Evolutionary conservation across 352 stramenopile genomes (phyloP).

Genomic region (Phytophthora crassamura): DNA sequence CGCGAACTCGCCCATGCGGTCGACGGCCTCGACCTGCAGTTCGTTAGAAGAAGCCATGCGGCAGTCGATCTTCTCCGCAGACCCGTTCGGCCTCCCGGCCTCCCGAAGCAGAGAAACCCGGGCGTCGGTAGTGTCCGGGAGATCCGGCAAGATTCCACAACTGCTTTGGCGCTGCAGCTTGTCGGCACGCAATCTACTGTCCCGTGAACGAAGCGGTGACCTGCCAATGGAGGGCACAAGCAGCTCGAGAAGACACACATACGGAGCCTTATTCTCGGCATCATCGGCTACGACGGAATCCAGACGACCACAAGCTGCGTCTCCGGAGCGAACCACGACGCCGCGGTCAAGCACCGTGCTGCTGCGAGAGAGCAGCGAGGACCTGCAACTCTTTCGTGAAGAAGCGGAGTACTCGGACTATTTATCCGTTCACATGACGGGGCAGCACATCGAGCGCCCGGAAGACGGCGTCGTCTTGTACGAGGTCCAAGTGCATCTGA

Average conservation of each 20-base stretch:
- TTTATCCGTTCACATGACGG: conserved; percentile 52
- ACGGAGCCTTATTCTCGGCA: conserved; percentile 14
- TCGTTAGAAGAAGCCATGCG: conserved; percentile 38
- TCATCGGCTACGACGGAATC: conserved; percentile 9
- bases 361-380: conserved; percentile 41
- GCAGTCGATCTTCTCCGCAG: conserved; percentile 37
- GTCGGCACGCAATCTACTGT: conserved; percentile 32
- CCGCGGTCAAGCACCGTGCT: conserved; percentile 39
- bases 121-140: conserved; percentile 5
- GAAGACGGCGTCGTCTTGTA: conserved; percentile 73
- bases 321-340: conserved; percentile 13
- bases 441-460: conserved; percentile 47
- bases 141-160: conserved; percentile 21
- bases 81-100: conserved; percentile 23
- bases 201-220: conserved; percentile 22
- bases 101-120: conserved; percentile 27
- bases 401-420: conserved; percentile 88
- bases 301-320: neutral
- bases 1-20: conserved; percentile 33
- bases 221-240: neutral
- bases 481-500: conserved; percentile 70
- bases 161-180: conserved; percentile 36
- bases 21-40: conserved; percentile 40
- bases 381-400: conserved; percentile 67
- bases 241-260: conserved; percentile 20